Base-by-base conservation (phyloP, 1,139 yeast species). In the Meyerozyma elateridarum region DNA sequence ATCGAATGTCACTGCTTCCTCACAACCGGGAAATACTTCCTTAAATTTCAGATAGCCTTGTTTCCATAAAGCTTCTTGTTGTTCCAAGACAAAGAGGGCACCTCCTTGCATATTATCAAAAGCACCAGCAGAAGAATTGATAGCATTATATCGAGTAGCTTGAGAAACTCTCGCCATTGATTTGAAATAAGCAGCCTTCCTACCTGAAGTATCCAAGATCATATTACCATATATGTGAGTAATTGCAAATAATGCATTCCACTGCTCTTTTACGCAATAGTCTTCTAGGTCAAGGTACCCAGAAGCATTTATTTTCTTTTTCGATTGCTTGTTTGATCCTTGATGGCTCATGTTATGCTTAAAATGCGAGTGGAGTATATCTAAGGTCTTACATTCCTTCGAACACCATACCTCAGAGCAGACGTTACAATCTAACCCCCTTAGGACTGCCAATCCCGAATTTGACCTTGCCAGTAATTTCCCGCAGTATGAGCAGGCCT, bases 401-500 rank as follows among this genome's bases (percentile, higher is more conserved):
- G 81, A 72, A 52, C 95, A 85, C 94, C 94, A 85, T 28, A 79
- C 61, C 32, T 75, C 79, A 8, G 70, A 55, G 51, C 95, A 85
- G 11, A 70, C 67, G 36, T 73, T 68, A 51, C 95, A 85, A 41
- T 79, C 85, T 33, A 82, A 64, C 3, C 85, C 82, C 43, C 64
- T 66, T 39, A 67, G 56, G 9, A 70, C 56, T 28, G 59, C 40
- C 9, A 44, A 45, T 14, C 51, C 53, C 19, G 43, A 44, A 3
- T 42, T 34, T 3, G 49, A 33, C 32, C 49, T 51, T 17, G 70
- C 68, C 29, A 83, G 59, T 3, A 82, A 66, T 28, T 72, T 70
- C 1, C 94, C 89, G 61, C 97, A 89, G 48, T 73, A 72, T 2
- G 89, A 69, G 53, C 97, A 89, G 4, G 89, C 87, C 45, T 76